Conservation (phyloP, 2,329 filamentous ascomycete genomes). For the Monosporascus cannonballus region DNA sequence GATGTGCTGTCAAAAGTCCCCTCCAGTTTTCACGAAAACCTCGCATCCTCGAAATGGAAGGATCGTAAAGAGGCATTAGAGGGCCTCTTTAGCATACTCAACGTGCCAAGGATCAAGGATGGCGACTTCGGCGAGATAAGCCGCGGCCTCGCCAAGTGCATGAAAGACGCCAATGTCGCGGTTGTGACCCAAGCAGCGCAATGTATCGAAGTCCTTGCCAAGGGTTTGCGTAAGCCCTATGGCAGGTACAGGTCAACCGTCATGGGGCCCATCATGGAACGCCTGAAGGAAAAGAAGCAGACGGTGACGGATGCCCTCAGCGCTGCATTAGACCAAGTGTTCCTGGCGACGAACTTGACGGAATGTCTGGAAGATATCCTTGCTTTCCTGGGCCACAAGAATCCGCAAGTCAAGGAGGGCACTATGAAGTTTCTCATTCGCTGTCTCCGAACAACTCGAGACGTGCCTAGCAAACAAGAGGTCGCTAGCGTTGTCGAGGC, state of each 20-base stretch:
- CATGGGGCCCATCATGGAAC: constrained; percentile 87
- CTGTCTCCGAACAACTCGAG: constrained; percentile 74
- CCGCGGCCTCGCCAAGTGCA: constrained; percentile 81
- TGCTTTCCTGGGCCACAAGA: constrained; percentile 84
- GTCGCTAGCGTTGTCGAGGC: constrained; percentile 80
- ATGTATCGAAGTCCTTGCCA: constrained; percentile 83
- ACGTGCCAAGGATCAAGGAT: constrained; percentile 88
- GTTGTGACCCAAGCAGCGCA: constrained; percentile 91
- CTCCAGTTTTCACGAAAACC: constrained; percentile 71
- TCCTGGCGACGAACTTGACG: constrained; percentile 60
- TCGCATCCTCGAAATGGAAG: constrained; percentile 95
- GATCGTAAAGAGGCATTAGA: constrained; percentile 94
- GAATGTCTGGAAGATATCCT: constrained; percentile 91
- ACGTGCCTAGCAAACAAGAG: constrained; percentile 79
- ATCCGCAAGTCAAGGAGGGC: constrained; percentile 94
- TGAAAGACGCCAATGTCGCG: constrained; percentile 98
- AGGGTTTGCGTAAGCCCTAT: constrained; percentile 74
- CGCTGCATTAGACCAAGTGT: constrained; percentile 70
- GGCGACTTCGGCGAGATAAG: constrained; percentile 81
- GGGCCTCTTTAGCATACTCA: constrained; percentile 66
- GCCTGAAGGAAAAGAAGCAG: constrained; percentile 95
- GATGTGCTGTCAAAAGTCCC: constrained; percentile 80
- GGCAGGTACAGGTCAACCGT: constrained; percentile 73
- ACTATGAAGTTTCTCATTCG: constrained; percentile 91
- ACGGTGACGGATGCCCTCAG: constrained; percentile 82